phyloP scores from a whole-genome alignment of 2,329 filamentous ascomycete species.

The Fusarium piperis region DNA sequence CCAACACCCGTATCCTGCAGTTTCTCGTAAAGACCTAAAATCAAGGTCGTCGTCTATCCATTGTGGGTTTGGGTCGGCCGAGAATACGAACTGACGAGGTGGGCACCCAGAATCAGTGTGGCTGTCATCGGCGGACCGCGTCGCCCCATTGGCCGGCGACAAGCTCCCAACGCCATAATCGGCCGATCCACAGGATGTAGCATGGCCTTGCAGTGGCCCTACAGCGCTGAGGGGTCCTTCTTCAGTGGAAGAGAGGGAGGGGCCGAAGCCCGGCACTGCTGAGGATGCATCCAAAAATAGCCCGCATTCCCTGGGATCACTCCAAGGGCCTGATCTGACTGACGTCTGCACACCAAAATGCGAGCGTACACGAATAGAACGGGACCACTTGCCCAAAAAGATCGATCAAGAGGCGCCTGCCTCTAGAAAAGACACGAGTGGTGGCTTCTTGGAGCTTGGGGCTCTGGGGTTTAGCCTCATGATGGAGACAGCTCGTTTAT shows the following conservation, averaged over 20 bases:
- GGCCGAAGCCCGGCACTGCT: slow-evolving; percentile 9
- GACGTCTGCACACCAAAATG: slow-evolving; percentile 1
- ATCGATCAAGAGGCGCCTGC: slow-evolving; percentile 11
- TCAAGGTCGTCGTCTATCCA: slow-evolving; percentile 15
- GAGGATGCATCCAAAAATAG: slow-evolving; percentile 30
- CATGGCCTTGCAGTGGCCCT: slow-evolving; percentile 2
- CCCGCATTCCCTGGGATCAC: background rate
- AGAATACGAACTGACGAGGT: slow-evolving; percentile 43
- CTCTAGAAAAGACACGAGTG: slow-evolving; percentile 25
- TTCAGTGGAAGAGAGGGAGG: slow-evolving; percentile 4
- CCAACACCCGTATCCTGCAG: slow-evolving; percentile 5
- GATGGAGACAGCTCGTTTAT: slow-evolving; percentile 13
- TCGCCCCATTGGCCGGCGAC: slow-evolving; percentile 27
- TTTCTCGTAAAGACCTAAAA: slow-evolving; percentile 20
- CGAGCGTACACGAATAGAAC: slow-evolving; percentile 31
- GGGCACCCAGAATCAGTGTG: slow-evolving; percentile 36
- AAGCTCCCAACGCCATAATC: slow-evolving; percentile 6
- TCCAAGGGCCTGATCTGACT: slow-evolving; percentile 3
- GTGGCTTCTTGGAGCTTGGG: background rate
- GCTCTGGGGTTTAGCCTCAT: slow-evolving; percentile 29
- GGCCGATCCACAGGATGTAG: slow-evolving; percentile 21
- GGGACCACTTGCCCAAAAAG: slow-evolving; percentile 11
- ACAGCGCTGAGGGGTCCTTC: background rate
- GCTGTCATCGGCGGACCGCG: slow-evolving; percentile 30
- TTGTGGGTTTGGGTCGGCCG: slow-evolving; percentile 25